Evolutionary conservation across 2,329 filamentous ascomycete species (phyloP).

Genomic region (Talaromyces albobiverticillius): DNA sequence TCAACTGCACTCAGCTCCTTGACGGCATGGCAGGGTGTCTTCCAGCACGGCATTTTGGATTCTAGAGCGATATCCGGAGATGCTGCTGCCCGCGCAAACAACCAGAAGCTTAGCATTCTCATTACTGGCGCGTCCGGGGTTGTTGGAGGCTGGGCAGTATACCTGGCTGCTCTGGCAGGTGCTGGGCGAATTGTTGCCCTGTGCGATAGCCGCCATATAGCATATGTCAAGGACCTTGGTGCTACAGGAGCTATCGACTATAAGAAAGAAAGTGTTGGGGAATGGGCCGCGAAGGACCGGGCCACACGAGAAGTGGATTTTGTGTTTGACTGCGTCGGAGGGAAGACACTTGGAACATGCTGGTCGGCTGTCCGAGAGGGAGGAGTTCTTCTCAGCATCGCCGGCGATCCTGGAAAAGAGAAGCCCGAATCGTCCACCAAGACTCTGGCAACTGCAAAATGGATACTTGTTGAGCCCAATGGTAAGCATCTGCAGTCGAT

Average conservation of each 20-base stretch:
- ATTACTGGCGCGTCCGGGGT: constrained; percentile 10
- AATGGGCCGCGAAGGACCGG: neutral
- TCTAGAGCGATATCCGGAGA: constrained; percentile 1
- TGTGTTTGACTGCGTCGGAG: constrained; percentile 10
- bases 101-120: constrained; percentile 2
- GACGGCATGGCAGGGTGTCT: constrained; percentile 9
- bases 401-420: constrained; percentile 4
- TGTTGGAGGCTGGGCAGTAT: constrained; percentile 6
- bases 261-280: neutral
- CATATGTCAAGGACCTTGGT: constrained; percentile 3
- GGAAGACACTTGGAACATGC: constrained; percentile 2
- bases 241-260: constrained; percentile 7
- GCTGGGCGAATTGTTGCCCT: constrained; percentile 8
- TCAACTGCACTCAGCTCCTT: constrained; percentile 11
- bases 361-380: constrained; percentile 9
- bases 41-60: constrained; percentile 10
- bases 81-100: neutral
- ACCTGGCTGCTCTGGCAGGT: constrained; percentile 6
- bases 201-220: neutral
- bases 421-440: neutral
- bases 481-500: constrained; percentile 1
- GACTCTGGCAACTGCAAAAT: constrained; percentile 2
- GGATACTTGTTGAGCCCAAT: constrained; percentile 5
- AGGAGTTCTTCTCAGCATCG: constrained; percentile 9
- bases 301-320: constrained; percentile 2